Conservation (phyloP, 2,329 filamentous ascomycete genomes). For the Biscogniauxia sp. region DNA sequence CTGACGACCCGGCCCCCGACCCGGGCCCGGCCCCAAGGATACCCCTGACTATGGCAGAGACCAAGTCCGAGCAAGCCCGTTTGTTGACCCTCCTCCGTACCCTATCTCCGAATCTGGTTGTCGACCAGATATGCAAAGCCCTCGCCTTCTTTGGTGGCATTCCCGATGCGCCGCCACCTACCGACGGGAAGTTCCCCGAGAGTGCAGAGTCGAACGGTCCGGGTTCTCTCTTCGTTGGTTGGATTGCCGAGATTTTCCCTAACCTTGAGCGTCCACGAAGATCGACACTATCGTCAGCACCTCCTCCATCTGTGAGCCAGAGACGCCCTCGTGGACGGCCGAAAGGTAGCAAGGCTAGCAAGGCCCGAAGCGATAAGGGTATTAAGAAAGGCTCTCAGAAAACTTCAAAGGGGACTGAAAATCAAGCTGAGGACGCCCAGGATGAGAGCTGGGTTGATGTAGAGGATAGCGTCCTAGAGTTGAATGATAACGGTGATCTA, state of each 20-base stretch:
- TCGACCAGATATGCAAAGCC: slow-evolving; percentile 62
- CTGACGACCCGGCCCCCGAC: slow-evolving; percentile 15
- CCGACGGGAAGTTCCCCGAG: slow-evolving; percentile 51
- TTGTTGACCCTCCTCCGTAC: slow-evolving; percentile 56
- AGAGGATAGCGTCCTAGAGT: slow-evolving; percentile 35
- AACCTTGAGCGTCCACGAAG: slow-evolving; percentile 33
- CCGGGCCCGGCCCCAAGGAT: slow-evolving; percentile 17
- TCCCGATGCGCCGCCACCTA: slow-evolving; percentile 51
- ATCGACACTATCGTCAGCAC: slow-evolving; percentile 23
- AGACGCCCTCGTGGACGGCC: slow-evolving; percentile 53
- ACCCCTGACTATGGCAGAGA: slow-evolving; percentile 45
- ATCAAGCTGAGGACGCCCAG: slow-evolving; percentile 21
- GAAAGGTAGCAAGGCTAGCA: slow-evolving; percentile 54
- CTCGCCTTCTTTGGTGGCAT: slow-evolving; percentile 63
- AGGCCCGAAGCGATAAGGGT: slow-evolving; percentile 48
- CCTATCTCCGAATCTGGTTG: slow-evolving; percentile 54
- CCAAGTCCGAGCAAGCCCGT: slow-evolving; percentile 59
- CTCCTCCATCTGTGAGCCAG: slow-evolving; percentile 17
- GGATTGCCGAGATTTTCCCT: slow-evolving; percentile 64
- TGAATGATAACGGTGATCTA: slow-evolving; percentile 31
- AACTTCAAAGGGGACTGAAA: slow-evolving; percentile 20
- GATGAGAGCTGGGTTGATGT: slow-evolving; percentile 47
- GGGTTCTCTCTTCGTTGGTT: slow-evolving; percentile 58
- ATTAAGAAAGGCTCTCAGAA: slow-evolving; percentile 44
- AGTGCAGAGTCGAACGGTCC: slow-evolving; percentile 56